Evolutionary conservation across 768 basidiomycete genomes (phyloP).

Genomic region (Lentinus brumalis): DNA sequence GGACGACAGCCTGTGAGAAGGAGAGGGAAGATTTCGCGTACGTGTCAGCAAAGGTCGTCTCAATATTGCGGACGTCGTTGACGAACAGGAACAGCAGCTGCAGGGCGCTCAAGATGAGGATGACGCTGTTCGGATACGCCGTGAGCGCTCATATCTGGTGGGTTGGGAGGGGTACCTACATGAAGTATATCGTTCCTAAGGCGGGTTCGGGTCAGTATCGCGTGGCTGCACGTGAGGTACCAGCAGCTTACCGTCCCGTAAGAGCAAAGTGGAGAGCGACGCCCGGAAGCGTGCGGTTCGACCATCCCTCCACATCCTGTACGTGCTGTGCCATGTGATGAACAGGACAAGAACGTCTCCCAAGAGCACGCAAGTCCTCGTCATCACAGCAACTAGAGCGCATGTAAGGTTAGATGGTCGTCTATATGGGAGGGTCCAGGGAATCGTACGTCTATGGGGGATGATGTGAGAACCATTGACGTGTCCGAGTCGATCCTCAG

Average conservation of each 20-base stretch:
- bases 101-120: no score
- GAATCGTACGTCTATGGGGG: neutral
- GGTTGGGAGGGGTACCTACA: neutral
- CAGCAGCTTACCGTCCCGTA: neutral
- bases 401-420: neutral
- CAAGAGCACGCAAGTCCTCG: neutral
- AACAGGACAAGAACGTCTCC: neutral
- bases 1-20: no score
- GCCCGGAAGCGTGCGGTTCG: neutral
- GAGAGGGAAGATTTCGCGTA: no score
- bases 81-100: no score
- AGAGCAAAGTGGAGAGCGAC: neutral
- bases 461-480: neutral
- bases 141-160: neutral
- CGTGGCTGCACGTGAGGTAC: no score
- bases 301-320: neutral
- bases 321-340: conserved; percentile 3
- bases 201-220: neutral
- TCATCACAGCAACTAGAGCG: neutral
- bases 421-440: neutral
- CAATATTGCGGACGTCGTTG: no score
- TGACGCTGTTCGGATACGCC: no score
- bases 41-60: no score
- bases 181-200: conserved; percentile 5
- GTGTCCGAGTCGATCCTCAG: neutral